phyloP scores from a whole-genome alignment of 148 eudicot genomes.

The Vaccinium myrtillus region DNA sequence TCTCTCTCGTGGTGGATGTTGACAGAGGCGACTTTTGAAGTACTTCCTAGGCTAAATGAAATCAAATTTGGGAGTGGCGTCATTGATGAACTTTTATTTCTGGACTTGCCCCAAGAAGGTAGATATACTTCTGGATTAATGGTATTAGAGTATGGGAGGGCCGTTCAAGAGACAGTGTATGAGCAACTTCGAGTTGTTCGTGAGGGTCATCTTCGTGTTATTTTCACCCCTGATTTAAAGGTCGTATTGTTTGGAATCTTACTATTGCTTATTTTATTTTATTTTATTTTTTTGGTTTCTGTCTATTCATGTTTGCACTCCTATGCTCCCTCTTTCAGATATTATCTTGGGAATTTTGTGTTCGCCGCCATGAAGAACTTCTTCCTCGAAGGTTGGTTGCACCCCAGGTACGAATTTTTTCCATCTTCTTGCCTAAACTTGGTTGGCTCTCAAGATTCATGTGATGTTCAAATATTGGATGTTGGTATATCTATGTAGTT shows the following conservation, averaged over 20 bases:
- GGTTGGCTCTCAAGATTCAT: neutral
- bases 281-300: neutral
- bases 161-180: slow-evolving; percentile 90
- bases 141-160: slow-evolving; percentile 88
- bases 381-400: slow-evolving; percentile 86
- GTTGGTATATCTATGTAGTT: neutral
- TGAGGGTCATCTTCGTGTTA: slow-evolving; percentile 85
- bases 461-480: neutral
- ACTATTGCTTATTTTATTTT: neutral
- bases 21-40: slow-evolving; percentile 95
- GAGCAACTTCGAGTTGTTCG: slow-evolving; percentile 92
- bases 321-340: slow-evolving; percentile 60
- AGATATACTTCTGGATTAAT: slow-evolving; percentile 68
- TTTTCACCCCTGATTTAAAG: slow-evolving; percentile 86
- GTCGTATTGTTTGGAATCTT: slow-evolving; percentile 30
- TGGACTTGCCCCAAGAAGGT: slow-evolving; percentile 84
- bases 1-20: slow-evolving; percentile 23
- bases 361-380: slow-evolving; percentile 88
- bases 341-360: slow-evolving; percentile 94
- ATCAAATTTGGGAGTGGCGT: slow-evolving; percentile 92
- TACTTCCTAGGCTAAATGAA: slow-evolving; percentile 88
- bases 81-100: slow-evolving; percentile 77
- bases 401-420: slow-evolving; percentile 73
- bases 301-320: slow-evolving; percentile 7
- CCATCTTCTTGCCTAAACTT: neutral